Evolutionary conservation across 2,329 filamentous ascomycete genomes (phyloP), one percentile per base, ranked within the genome.

Genomic region (Metarhizium anisopliae): DNA sequence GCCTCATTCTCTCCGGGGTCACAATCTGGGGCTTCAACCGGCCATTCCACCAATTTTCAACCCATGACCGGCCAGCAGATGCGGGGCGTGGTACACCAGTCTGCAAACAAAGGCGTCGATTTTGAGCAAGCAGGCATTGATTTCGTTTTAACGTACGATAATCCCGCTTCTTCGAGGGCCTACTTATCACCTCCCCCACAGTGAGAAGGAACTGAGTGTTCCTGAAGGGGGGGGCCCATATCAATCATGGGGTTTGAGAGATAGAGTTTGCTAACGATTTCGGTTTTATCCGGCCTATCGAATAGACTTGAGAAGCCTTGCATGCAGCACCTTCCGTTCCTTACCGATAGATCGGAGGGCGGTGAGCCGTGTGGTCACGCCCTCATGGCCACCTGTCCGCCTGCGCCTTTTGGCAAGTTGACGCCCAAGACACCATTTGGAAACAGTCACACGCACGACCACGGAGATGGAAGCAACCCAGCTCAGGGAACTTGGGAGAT

Each of bases 311-410:
- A 96, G 77, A 88, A 87, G 68, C 90, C 92, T 53, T 97, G 94
- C 77, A 95, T 95, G 82, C 85, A 91, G 63, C 91, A 96, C 72
- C 81, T 93, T 73, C 89, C 90, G 63, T 89, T 86, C 72, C 78
- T 95, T 59, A 76, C 92, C 62, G 85, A 84, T 64, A 74, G 78
- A 63, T 72, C 76, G 55, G 77, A 83, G 55, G 75, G 80, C 54
- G 80, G 80, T 61, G 83, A 87, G 57, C 78, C 89, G 47, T 93
- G 89, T 61, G 94, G 93, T 45, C 94, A 99, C 70, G 92, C 90
- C 4, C 77, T 97, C 62, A 97, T 97, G 93, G 89, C 90, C 16
- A 89, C 88, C 16, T 95, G 90, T 67, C 92, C 93, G 50, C 90
- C 92, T 5, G 82, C 85, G 60, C 77, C 79, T 3, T 79, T 80